Base-by-base conservation (phyloP, 2,329 filamentous ascomycete genomes). In the Pseudopyrenochaeta lycopersici region DNA sequence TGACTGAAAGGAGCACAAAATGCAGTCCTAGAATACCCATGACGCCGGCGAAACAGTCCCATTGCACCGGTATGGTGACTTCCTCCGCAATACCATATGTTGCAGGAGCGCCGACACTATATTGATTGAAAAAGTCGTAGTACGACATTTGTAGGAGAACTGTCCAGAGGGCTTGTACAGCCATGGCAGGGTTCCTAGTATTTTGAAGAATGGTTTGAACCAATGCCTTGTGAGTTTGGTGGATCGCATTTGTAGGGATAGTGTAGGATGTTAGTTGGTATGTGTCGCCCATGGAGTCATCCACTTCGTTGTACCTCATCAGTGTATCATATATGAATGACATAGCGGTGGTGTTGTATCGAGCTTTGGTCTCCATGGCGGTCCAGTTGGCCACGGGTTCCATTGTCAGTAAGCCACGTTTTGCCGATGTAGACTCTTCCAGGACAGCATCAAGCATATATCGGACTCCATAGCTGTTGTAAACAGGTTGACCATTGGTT, bases 111-210 rank as follows among this genome's bases (percentile, higher is more conserved):
- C 5, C 20, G 31, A 49, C 31, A 20, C 53, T 43, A 42, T 56
- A 63, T 15, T 53, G 41, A 2, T 35, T 27, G 1, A 61, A 29
- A 2, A 53, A 17, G 12, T 60, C 39, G 46, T 59, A 58, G 43
- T 56, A 58, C 5, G 52, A 43, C 49, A 50, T 56, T 42, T 60
- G 54, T 11, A 42, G 21, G 7, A 60, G 10, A 20, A 49, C 39
- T 7, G 50, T 56, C 32, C 50, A 46, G 7, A 60, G 36, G 5
- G 52, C 45, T 12, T 60, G 57, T 6, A 63, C n/a, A 2, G 54
- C 60, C 2, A 54, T 18, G 3, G 57, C 60, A 5, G 57, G 49
- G 15, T 63, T 54, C 2, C 15, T 20, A 1, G 52, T 60, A 3
- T 9, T 23, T 2, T 46, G 11, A 2, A 60, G 27, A 21, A 63